Evolutionary conservation across 805 yeast genomes (phyloP), one percentile per base, ranked within the genome.

Genomic region (Lachancea sp.): DNA sequence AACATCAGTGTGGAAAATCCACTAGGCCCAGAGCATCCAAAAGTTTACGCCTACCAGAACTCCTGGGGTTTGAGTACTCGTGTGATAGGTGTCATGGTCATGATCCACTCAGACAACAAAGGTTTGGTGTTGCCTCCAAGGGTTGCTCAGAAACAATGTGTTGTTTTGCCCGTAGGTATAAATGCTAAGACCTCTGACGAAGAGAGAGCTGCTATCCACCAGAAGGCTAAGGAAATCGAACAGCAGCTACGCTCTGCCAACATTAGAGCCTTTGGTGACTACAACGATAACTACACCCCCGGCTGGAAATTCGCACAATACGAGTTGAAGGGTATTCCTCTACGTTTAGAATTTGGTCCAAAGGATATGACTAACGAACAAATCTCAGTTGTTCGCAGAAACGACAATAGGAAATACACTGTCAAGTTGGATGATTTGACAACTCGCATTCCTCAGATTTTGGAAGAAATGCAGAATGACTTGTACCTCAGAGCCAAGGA

Each of bases 31-130:
- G 95, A 86, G 49, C 81, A 84, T 64, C 95, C 93, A 62, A 85
- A 88, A 72, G 72, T 90, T 41, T 79, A 73, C 58, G 96, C 93
- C 29, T 88, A 82, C 79, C 99, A 93, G 74, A 93, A 95, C 75
- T 90, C 97, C 11, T 93, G 99, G 99, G 99, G 99, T 71, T 73
- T 93, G 58, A 90, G 97, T 40, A 93, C 99, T 48, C 87, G 99
- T 72, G 93, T 85, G 54, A 90, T 93, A 65, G 99, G 99, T 77
- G 99, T 95, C 56, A 93, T 93, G 98, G 89, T 88, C 49, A 93
- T 93, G 99, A 79, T 89, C 48, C 99, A 93, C 68, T 89, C 97
- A 31, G 99, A 93, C 70, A 90, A 95, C 77, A 91, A 89, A 74
- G 99, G 99, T 68, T 75, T 93, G 58, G 98, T 93, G 39, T 76